Base-by-base conservation (phyloP, 495 filamentous ascomycete genomes). In the Aspergillus nidulans region DNA sequence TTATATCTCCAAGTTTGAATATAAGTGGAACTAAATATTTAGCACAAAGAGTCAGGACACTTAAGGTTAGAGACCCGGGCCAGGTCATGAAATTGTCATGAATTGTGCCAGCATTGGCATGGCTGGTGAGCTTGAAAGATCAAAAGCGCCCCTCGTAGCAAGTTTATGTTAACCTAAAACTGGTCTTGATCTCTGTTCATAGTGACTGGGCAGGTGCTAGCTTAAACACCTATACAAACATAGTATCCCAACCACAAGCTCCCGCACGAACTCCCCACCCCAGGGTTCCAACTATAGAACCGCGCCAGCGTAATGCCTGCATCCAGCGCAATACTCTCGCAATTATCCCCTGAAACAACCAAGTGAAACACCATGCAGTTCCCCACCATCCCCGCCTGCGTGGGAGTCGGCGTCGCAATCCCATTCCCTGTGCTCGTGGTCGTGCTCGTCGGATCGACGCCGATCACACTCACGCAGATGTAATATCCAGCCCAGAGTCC, bases 381-480 rank as follows among this genome's bases (percentile, higher is more conserved):
- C 9, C 12, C 20, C 0, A 20, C 13, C 32, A 50, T 50, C 10
- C 48, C 48, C 19, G 32, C 20, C 30, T 50, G 48, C 18, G 32
- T 40, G 7, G 48, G 48, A 2, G 48, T 40, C 21, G 48, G 48
- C 8, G 32, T 40, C 4, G 48, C 10, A 12, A 40, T 39, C 7
- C 26, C 32, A 10, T 24, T 38, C 25, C 4, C 43, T 9, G 52
- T 36, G 1, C n/a, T 30, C n/a, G 16, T 19, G 23, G 50, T 30
- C 12, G 36, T 42, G 9, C 2, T n/a, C 9, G 28, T 36, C 1
- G 46, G 28, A 15, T 25, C 8, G 16, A 21, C n/a, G 4, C 39
- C 25, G 16, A 18, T 20, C 1, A 68, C 24, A 15, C 58, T 59
- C 4, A 66, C 56, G 36, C 63, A 66, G 25, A 65, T 45, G 24